Base-by-base conservation (phyloP, 225 moss, liverwort and hornwort species). In the Pseudoscleropodium purum region DNA sequence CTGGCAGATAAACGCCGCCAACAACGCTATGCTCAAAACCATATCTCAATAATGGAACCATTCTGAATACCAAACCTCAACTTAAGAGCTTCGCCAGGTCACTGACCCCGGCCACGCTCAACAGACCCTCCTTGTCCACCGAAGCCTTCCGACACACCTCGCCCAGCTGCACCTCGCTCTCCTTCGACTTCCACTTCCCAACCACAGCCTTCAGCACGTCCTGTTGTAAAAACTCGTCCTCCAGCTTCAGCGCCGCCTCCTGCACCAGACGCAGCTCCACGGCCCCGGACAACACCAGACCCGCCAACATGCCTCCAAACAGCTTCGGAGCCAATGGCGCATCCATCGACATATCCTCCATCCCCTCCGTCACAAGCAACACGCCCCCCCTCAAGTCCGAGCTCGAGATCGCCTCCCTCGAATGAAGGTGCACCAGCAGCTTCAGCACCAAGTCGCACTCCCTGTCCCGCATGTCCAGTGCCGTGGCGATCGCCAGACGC, bases 301-400 rank as follows among this genome's bases (percentile, higher is more conserved):
- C 90, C 13, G 94, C 93, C 87, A 96, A 57, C 90, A 96, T 79
- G 63, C 86, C 92, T 66, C 96, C 97, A 45, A 96, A 86, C 11
- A 86, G 94, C 91, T 94, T 96, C 61, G 96, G 95, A 63, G 97
- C 97, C 93, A 96, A 84, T 2, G 97, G 97, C 41, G 95, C 96
- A 65, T 97, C 97, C 91, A 97, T 94, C 4, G 94, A 89, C 88
- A 96, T 62, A 75, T 96, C 97, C 91, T 96, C 97, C 85, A 97
- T 84, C 49, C 95, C 92, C 92, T 95, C 95, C 26, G 95, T 87
- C 72, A 95, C 89, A 64, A 81, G 87, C 63, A 95, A 77, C 85
- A 96, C 95, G 54, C 95, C 96, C 39, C 86, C 92, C 64, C 93
- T 91, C 92, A 97, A 59, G 64, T 95, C 92, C 54, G 93, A 91